Conservation (phyloP, 2,329 filamentous ascomycete genomes). For the Alternaria tenuissima region DNA sequence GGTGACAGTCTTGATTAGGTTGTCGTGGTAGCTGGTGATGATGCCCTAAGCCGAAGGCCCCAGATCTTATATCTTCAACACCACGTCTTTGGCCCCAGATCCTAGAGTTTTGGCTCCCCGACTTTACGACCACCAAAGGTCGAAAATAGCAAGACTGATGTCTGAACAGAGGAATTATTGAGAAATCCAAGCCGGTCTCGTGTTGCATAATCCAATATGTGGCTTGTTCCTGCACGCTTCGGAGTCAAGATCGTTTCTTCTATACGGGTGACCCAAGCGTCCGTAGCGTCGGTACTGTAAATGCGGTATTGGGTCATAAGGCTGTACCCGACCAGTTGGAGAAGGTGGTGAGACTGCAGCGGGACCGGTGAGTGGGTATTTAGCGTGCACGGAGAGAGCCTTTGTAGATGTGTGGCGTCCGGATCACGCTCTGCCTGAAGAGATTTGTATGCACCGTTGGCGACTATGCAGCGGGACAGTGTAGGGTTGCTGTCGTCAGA, state of each 20-base stretch:
- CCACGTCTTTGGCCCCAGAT: constrained; percentile 20
- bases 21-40: constrained; percentile 20
- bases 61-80: constrained; percentile 36
- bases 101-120: constrained; percentile 15
- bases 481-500: constrained; percentile 49
- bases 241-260: constrained; percentile 31
- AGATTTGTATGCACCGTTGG: constrained; percentile 21
- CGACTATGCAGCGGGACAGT: constrained; percentile 31
- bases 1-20: constrained; percentile 11
- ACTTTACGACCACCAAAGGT: constrained; percentile 25
- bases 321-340: constrained; percentile 24
- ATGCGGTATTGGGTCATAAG: constrained; percentile 16
- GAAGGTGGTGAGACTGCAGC: constrained; percentile 30
- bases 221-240: constrained; percentile 27
- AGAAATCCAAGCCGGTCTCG: constrained; percentile 35
- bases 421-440: constrained; percentile 23
- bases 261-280: constrained; percentile 15
- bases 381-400: constrained; percentile 26
- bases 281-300: constrained; percentile 19
- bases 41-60: constrained; percentile 14
- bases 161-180: constrained; percentile 29
- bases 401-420: constrained; percentile 43
- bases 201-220: constrained; percentile 36
- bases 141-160: constrained; percentile 33
- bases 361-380: constrained; percentile 25